Evolutionary conservation across 495 filamentous ascomycete genomes (phyloP).

Genomic region (Penicillium paradoxum): DNA sequence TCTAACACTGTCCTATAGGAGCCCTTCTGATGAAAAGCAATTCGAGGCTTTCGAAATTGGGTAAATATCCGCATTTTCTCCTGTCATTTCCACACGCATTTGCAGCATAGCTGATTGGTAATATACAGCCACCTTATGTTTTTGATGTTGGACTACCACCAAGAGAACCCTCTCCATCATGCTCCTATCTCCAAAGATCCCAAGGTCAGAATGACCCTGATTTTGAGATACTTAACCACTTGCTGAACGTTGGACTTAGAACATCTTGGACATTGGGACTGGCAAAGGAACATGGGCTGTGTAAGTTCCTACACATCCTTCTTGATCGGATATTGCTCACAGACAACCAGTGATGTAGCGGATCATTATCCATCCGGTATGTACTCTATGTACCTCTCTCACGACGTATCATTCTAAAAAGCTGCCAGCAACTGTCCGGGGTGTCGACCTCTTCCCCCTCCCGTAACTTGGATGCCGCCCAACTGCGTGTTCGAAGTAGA

Average conservation of each 20-base stretch:
- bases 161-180: not conserved
- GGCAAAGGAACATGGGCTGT: not conserved
- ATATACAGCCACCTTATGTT: not conserved
- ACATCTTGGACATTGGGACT: not conserved
- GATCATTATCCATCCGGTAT: not conserved
- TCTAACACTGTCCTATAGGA: not conserved
- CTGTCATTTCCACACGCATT: not conserved
- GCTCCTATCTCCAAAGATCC: not conserved
- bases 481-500: constrained; percentile 27
- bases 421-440: constrained; percentile 10
- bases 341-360: not conserved
- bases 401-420: not conserved
- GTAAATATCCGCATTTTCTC: not conserved
- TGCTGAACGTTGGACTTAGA: not conserved
- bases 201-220: not conserved
- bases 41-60: not conserved
- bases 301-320: not conserved
- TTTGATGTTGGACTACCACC: not conserved
- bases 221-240: not conserved
- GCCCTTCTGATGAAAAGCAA: not conserved
- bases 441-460: constrained; percentile 15
- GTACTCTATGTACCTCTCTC: no score
- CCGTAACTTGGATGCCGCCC: constrained; percentile 4
- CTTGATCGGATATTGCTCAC: not conserved
- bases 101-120: not conserved